Evolutionary conservation across 345 rosid genomes (phyloP).

Genomic region (Eucalyptus paniculata): DNA sequence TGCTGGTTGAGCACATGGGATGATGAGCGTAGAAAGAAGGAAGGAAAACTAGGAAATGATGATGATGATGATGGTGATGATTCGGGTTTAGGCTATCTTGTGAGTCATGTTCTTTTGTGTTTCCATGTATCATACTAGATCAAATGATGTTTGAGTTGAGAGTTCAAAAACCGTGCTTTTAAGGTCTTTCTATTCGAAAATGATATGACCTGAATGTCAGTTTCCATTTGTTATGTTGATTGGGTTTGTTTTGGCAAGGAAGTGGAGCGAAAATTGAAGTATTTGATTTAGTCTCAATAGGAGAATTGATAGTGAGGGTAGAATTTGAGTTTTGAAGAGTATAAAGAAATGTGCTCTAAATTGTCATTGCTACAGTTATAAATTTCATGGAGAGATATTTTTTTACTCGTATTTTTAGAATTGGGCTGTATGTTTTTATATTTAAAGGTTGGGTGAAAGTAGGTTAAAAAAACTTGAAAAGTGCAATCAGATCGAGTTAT

Average conservation of each 20-base stretch:
- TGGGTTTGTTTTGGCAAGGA: neutral
- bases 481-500: rapidly evolving
- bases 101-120: neutral
- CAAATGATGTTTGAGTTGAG: neutral
- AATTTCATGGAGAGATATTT: neutral
- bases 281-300: neutral
- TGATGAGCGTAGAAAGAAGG: neutral
- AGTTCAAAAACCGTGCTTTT: neutral
- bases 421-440: neutral
- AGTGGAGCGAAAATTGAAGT: neutral
- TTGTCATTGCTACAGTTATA: neutral
- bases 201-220: neutral
- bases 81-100: neutral
- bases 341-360: neutral
- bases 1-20: neutral
- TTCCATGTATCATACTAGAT: neutral
- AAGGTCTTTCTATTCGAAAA: neutral
- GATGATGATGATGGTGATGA: neutral
- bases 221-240: neutral
- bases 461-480: neutral
- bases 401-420: too few relatives aligned
- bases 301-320: neutral
- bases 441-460: neutral
- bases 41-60: neutral
- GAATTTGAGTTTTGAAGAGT: neutral